These are phyloP conservation scores for Lactarius akahatsu DNA, from an alignment of 768 basidiomycete species.

Conservation along the genomic window DNA sequence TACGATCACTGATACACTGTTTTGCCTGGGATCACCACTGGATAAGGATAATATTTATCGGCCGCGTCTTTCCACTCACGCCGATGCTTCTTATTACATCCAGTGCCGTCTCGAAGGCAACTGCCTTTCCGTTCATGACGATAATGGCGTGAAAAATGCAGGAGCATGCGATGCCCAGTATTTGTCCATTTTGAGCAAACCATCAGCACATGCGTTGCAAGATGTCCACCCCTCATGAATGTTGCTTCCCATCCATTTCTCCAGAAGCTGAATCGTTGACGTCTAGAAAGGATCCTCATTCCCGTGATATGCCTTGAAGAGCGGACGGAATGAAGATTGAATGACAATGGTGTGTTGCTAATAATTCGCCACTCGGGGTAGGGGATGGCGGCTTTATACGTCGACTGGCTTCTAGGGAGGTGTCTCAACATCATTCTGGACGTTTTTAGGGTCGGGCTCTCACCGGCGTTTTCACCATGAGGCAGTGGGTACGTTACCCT, in stretches of 20 bases:
- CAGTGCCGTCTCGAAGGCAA: constrained; percentile 3
- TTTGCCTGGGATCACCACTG: constrained; percentile 5
- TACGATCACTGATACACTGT: background rate
- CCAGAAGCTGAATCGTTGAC: background rate
- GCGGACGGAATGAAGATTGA: background rate
- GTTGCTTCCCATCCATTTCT: background rate
- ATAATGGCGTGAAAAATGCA: background rate
- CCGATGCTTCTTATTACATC: constrained; percentile 11
- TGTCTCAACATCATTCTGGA: background rate
- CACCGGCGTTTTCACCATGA: background rate
- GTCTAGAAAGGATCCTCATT: constrained; percentile 13
- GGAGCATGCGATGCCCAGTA: background rate
- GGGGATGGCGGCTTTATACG: background rate
- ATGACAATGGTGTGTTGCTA: background rate
- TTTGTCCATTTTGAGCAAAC: constrained; percentile 4
- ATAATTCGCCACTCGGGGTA: background rate
- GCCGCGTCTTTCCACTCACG: background rate
- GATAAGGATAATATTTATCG: background rate
- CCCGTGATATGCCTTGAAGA: background rate
- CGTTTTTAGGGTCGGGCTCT: background rate
- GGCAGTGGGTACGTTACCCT: background rate
- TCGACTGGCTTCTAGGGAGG: background rate
- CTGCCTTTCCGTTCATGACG: background rate
- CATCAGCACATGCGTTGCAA: background rate
- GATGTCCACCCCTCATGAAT: constrained; percentile 1